Percentiles rank a stretch among this genome's conserved stretches.
These are phyloP conservation scores for Apiosordaria backusii DNA, from an alignment of 495 filamentous ascomycete genomes.

Conservation along the genomic window DNA sequence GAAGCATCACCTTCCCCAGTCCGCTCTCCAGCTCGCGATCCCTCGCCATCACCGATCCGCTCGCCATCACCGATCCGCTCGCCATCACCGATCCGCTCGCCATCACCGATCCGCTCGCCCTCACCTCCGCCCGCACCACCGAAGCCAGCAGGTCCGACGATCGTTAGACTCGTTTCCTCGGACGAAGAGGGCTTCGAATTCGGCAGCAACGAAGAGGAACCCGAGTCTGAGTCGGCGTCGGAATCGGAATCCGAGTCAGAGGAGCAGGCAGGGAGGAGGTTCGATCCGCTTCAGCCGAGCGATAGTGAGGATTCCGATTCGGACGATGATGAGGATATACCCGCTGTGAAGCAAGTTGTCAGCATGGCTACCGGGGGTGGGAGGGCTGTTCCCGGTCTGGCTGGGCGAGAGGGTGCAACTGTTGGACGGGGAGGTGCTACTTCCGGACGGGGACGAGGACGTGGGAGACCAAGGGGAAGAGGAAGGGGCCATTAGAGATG, in stretches of 20 bases:
- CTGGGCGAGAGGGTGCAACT: constrained; percentile 2
- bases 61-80: constrained; percentile 1
- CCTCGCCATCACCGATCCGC: not conserved
- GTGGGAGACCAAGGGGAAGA: constrained; percentile 15
- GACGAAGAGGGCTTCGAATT: constrained; percentile 21
- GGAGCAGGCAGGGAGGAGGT: not conserved
- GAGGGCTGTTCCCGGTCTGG: not conserved
- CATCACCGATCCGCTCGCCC: not conserved
- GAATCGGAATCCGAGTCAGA: not conserved
- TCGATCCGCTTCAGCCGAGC: constrained; percentile 1
- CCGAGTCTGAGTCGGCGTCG: constrained; percentile 12
- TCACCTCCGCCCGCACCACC: constrained; percentile 7
- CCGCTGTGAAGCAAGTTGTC: constrained; percentile 17
- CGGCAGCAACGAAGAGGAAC: not conserved
- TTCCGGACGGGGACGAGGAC: constrained; percentile 10
- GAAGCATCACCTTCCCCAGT: not conserved
- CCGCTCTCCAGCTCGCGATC: not conserved
- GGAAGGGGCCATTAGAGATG: not conserved
- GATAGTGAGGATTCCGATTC: constrained; percentile 18
- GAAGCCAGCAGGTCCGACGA: constrained; percentile 24
- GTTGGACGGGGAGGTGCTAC: not conserved
- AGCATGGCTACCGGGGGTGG: not conserved
- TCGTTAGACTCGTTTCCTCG: constrained; percentile 28
- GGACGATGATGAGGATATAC: constrained; percentile 33
- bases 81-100: constrained; percentile 3